Percentiles rank a stretch among this genome's conserved stretches.
Conservation (phyloP, 768 basidiomycete species). For the Lentinula edodes region DNA sequence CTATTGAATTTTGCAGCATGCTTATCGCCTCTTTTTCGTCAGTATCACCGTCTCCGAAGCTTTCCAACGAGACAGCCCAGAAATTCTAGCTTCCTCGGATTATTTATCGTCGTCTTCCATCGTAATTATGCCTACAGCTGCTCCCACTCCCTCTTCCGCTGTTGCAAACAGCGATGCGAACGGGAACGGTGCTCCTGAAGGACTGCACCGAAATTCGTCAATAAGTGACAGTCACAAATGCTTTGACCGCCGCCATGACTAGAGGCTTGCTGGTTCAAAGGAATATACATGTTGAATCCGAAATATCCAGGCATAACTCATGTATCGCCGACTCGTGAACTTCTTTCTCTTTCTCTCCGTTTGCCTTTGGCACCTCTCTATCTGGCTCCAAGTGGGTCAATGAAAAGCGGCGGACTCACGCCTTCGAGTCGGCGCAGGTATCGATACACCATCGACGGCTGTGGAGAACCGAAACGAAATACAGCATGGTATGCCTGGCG, state of each 20-base stretch:
- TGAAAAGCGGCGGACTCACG: constrained; percentile 79
- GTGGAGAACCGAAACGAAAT: constrained; percentile 84
- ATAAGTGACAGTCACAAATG: too few relatives aligned
- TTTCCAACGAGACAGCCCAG: constrained; percentile 8
- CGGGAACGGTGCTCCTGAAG: not conserved
- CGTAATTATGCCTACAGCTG: constrained; percentile 57
- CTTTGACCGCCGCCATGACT: too few relatives aligned
- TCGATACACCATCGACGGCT: constrained; percentile 89
- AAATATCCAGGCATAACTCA: not conserved
- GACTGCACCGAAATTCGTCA: constrained; percentile 8
- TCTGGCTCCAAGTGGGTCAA: constrained; percentile 66
- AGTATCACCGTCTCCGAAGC: constrained; percentile 69
- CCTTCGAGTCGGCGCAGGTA: constrained; percentile 89
- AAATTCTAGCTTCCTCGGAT: constrained; percentile 18
- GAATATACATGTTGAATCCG: too few relatives aligned
- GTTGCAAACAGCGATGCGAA: not conserved
- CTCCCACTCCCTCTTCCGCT: constrained; percentile 12
- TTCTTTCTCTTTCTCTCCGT: not conserved
- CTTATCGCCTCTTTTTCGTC: constrained; percentile 5
- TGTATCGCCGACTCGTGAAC: not conserved
- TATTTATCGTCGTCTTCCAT: constrained; percentile 58
- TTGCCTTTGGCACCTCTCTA: constrained; percentile 24
- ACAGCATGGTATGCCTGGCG: constrained; percentile 81
- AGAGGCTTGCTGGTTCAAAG: too few relatives aligned
- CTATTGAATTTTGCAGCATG: not conserved